phyloP scores from a whole-genome alignment of 2,329 filamentous ascomycete genomes.

The Exophiala bonariae region DNA sequence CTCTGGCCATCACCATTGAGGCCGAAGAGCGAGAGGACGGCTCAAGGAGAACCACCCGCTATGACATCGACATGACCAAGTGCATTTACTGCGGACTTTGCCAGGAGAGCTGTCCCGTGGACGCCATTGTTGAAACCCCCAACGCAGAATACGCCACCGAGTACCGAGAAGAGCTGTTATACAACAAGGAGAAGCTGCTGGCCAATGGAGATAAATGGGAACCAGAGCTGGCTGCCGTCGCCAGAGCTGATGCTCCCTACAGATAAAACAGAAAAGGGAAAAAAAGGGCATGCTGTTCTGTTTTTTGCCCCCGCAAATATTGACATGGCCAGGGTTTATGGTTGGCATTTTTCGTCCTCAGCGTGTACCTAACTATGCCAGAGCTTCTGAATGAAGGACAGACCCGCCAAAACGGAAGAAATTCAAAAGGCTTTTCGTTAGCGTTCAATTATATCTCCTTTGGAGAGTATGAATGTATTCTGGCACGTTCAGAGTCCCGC shows the following conservation, averaged over 20 bases:
- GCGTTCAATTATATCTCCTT: too few species aligned
- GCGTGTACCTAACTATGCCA: too few species aligned
- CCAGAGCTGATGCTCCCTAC: constrained; percentile 91
- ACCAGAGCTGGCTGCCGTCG: constrained; percentile 88
- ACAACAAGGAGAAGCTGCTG: constrained; percentile 95
- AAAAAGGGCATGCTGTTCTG: too few species aligned
- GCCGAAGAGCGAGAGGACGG: constrained; percentile 97
- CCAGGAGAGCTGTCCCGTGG: constrained; percentile 97
- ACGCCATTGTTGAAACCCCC: constrained; percentile 81
- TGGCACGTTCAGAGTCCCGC: too few species aligned
- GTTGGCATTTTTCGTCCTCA: too few species aligned
- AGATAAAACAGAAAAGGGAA: constrained; percentile 54
- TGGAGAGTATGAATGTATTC: too few species aligned
- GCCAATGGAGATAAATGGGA: constrained; percentile 96
- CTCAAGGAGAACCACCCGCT: constrained; percentile 89
- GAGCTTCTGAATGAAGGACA: too few species aligned
- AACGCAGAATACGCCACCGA: constrained; percentile 76
- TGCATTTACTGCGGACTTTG: constrained; percentile 99
- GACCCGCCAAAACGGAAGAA: too few species aligned
- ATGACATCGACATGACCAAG: constrained; percentile 99
- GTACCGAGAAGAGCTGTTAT: constrained; percentile 87
- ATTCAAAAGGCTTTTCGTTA: too few species aligned
- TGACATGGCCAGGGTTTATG: too few species aligned
- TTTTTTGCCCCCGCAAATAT: too few species aligned
- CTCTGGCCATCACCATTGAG: constrained; percentile 98